Conservation (phyloP, 768 basidiomycete genomes). For the Suillus brevipes region DNA sequence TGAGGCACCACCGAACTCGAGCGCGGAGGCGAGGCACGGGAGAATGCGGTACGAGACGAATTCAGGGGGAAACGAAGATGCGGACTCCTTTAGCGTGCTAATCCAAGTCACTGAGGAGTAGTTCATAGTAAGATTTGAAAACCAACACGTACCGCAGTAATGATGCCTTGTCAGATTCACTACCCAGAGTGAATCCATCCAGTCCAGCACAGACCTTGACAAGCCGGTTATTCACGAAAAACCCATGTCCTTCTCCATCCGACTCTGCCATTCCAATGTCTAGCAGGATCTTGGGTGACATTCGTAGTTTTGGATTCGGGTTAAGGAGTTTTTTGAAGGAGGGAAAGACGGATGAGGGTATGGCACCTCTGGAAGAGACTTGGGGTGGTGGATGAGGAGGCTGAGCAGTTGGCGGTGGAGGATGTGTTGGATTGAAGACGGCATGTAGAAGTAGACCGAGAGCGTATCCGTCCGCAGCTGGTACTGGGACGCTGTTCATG, state of each 20-base stretch:
- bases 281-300: slow-evolving; percentile 76
- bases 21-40: slow-evolving; percentile 76
- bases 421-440: slow-evolving; percentile 85
- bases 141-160: slow-evolving; percentile 59
- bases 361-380: slow-evolving; percentile 72
- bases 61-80: slow-evolving; percentile 78
- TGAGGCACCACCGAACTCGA: slow-evolving; percentile 77
- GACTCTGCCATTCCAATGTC: slow-evolving; percentile 76
- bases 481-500: slow-evolving; percentile 44
- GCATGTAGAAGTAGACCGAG: slow-evolving; percentile 84
- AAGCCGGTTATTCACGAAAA: slow-evolving; percentile 80
- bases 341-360: slow-evolving; percentile 75
- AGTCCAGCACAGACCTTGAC: slow-evolving; percentile 83
- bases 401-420: slow-evolving; percentile 62
- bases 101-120: not conserved
- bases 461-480: slow-evolving; percentile 82
- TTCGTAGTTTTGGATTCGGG: slow-evolving; percentile 79
- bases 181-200: slow-evolving; percentile 79
- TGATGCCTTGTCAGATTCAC: slow-evolving; percentile 75
- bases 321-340: slow-evolving; percentile 87
- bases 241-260: slow-evolving; percentile 59
- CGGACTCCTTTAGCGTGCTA: slow-evolving; percentile 78
- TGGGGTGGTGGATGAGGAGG: slow-evolving; percentile 78
- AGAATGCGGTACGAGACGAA: slow-evolving; percentile 86
- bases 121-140: not conserved